Base-by-base conservation (phyloP, 371 early-diverging fungal genomes). In the Dentiscutata heterogama region DNA sequence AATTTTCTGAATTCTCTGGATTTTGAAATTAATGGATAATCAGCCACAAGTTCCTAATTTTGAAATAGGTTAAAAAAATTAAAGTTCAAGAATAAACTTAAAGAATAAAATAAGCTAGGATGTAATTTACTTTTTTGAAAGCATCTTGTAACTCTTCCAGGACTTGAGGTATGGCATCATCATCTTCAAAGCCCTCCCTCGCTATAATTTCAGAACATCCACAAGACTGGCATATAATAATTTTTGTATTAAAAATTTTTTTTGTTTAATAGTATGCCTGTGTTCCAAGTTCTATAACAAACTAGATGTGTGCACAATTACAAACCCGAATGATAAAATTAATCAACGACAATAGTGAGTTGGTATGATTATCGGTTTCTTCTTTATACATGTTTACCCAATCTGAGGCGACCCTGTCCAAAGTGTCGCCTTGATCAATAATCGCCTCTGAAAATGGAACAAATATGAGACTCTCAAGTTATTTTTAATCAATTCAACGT, bases 11-110 rank as follows among this genome's bases (percentile, higher is more conserved):
- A 88, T 27, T 88, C 88, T 78, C 91, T 93, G 35, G 89, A 82
- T 80, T 87, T 91, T 2, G 93, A 91, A 60, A 91, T 86, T 68
- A 94, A 88, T 20, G 94, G 90, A 81, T 93, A 94, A 70, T 94
- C 95, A 51, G 88, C 89, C 64, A 86, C 80, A 2, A 90, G 90
- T 71, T 86, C 86, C 88, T 92, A 84, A 8, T 67, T 5, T 18
- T 18, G 50, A 29, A 80, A 22, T 42, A 18, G 27, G 14, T 13
- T 53, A 22, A 70, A 13, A 18, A 35, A 80, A n/a, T 6, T 4
- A 68, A 20, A 22, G 0, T 60, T 46, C 42, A 61, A 39, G 27
- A 46, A 72, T 11, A 2, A 2, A 61, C 54, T 22, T 54, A 22
- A n/a, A 8, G 67, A 39, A 25, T 25, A 63, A 31, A 25, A 53